Base-by-base conservation (phyloP, 352 stramenopile species). In the Globisporangium perplexum region DNA sequence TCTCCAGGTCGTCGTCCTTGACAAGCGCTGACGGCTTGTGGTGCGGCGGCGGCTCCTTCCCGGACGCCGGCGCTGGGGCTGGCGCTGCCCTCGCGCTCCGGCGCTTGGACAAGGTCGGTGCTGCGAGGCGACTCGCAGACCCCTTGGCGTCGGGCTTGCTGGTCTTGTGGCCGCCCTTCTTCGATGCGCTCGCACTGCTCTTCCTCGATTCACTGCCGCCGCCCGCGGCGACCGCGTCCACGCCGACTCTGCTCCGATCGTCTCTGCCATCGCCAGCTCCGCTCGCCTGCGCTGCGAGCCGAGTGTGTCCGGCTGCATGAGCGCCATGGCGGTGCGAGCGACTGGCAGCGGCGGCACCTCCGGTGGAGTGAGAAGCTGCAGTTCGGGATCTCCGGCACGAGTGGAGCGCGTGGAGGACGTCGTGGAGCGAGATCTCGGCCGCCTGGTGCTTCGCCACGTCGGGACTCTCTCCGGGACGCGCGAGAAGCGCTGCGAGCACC, bases 401-500 rank as follows among this genome's bases (percentile, higher is more conserved):
- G 28, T 55, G n/a, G 17, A 60, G 41, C 33, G 46, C 54, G 2
- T 41, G 8, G 2, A 60, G 46, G 15, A 55, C 12, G 17, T 55
- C 45, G 3, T 36, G 22, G 24, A 60, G 47, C 11, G 54, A 46
- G 20, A 60, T 57, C 28, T 62, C 56, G 39, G 41, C 22, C 7
- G 2, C 12, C 8, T n/a, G n/a, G n/a, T n/a, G n/a, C n/a, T n/a
- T n/a, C n/a, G n/a, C n/a, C n/a, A n/a, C n/a, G n/a, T n/a, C n/a
- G n/a, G n/a, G n/a, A n/a, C n/a, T n/a, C n/a, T n/a, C n/a, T n/a
- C n/a, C n/a, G n/a, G n/a, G n/a, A n/a, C n/a, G n/a, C n/a, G 55
- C 39, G 3, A 66, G 46, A 38, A 82, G 47, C 14, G 61, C 54
- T 3, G 64, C 33, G 0, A 80, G 48, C n/a, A 79, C 50, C 20